Evolutionary conservation across 2,329 filamentous ascomycete genomes (phyloP).

Genomic region (Colletotrichum australisinense): DNA sequence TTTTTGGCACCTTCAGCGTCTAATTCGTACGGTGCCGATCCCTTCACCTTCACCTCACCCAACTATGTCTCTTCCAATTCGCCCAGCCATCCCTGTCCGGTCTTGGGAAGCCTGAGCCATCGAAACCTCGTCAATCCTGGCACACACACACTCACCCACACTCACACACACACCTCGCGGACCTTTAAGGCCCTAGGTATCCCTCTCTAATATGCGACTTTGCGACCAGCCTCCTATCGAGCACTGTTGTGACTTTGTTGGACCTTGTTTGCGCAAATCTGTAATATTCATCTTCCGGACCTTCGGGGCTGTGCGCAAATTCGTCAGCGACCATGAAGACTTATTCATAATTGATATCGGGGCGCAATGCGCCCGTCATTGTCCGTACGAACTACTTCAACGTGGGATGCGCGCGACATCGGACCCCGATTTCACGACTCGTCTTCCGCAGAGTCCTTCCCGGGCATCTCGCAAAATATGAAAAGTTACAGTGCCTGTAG

Average conservation of each 20-base stretch:
- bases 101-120: slow-evolving; percentile 17
- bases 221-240: not conserved
- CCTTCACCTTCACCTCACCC: slow-evolving; percentile 7
- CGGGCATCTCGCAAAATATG: not conserved
- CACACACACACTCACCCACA: not conserved
- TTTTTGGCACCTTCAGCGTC: not conserved
- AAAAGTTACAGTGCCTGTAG: not conserved
- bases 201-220: not conserved
- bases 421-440: slow-evolving; percentile 23
- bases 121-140: slow-evolving; percentile 32
- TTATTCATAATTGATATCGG: not conserved
- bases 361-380: not conserved
- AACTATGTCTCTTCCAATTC: slow-evolving; percentile 16
- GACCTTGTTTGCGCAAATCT: not conserved
- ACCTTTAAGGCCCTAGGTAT: not conserved
- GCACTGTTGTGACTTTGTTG: not conserved
- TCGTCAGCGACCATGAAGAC: not conserved
- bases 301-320: not conserved
- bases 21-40: slow-evolving; percentile 7
- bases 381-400: not conserved
- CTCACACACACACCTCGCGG: not conserved
- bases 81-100: slow-evolving; percentile 45
- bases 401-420: slow-evolving; percentile 7
- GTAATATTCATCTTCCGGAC: not conserved
- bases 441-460: not conserved